Conservation (phyloP, 257 asterid species). For the Solanum chiquidenum region DNA sequence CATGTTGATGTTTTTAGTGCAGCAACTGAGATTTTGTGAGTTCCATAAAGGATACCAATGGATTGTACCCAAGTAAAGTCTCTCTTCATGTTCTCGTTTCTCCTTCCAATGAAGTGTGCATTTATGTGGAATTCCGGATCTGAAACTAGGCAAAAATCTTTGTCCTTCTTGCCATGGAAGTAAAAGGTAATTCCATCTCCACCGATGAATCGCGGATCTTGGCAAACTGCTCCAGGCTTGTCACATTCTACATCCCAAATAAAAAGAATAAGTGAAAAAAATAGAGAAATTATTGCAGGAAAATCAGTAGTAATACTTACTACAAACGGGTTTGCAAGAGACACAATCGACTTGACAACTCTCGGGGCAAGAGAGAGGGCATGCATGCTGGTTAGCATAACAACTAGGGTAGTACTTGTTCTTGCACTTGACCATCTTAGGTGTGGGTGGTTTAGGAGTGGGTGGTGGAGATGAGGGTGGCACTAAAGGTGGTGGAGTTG, state of each 20-base stretch:
- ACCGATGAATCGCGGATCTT: neutral
- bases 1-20: neutral
- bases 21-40: neutral
- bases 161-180: neutral
- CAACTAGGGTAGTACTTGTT: neutral
- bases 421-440: neutral
- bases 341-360: neutral
- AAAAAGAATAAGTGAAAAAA: neutral
- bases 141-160: neutral
- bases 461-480: neutral
- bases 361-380: neutral
- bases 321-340: neutral
- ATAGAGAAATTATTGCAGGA: neutral
- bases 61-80: neutral
- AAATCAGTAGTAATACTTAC: neutral
- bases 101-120: neutral
- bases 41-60: neutral
- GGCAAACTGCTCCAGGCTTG: slow-evolving; percentile 2
- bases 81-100: neutral
- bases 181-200: neutral
- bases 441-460: neutral
- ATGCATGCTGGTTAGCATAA: neutral
- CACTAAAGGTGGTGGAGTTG: neutral
- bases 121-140: neutral
- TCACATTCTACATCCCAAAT: neutral